Base-by-base conservation (phyloP, 306 rosid genomes). In the Canavalia gladiata region DNA sequence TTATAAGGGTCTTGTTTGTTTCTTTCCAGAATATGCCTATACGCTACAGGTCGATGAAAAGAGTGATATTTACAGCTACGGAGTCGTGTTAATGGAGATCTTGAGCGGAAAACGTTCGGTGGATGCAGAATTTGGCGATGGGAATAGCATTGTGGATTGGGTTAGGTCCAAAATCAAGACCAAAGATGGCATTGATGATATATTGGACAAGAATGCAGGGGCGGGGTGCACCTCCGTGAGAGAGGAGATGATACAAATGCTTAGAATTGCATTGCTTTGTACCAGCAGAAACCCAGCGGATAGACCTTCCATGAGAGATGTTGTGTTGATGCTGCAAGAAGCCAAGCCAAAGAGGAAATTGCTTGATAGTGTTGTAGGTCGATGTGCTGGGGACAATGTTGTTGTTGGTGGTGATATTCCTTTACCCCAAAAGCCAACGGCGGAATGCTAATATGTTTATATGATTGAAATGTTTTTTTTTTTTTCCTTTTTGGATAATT, bases 21-120 rank as follows among this genome's bases (percentile, higher is more conserved):
- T 6, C 18, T 68, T 50, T 77, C 86, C 93, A 95, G 98, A 95
- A 76, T 93, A 95, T 84, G 97, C 98, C 0, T 92, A 95, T 4
- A 95, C 98, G 0, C 89, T 95, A 0, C 98, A 95, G 85, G 98
- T 95, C 1, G 99, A 95, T 18, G 99, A 95, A 67, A 95, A 91
- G 94, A 95, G 98, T 81, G 98, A 93, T 10, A 95, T 95, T 0
- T 95, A 93, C 68, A 95, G 98, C 77, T 95, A 77, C 0, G 98
- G 98, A 3, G 98, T 95, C 8, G 94, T 95, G 70, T 55, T 93
- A 11, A 87, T 93, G 93, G 99, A 95, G 87, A 78, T 95, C 10
- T 45, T 95, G 58, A 89, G 87, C 34, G 94, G 98, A 0, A 94
- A 87, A 62, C 85, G 92, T 33, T 91, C 96, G 0, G 96, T 95